phyloP scores from a whole-genome alignment of 2,329 filamentous ascomycete genomes.

The Alternaria sp. region DNA sequence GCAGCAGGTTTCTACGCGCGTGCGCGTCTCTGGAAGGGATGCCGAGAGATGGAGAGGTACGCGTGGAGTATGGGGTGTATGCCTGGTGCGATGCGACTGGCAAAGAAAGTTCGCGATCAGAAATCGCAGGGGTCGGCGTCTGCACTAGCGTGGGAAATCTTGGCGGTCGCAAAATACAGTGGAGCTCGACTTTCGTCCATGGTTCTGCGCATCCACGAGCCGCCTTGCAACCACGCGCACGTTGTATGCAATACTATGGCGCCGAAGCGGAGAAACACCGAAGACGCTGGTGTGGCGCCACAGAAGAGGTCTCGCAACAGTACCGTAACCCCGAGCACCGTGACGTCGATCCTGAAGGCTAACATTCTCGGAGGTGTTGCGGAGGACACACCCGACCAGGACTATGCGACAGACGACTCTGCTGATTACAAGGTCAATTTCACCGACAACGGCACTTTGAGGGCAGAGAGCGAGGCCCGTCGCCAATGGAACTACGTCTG shows the following conservation, averaged over 20 bases:
- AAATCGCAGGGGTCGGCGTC: conserved; percentile 24
- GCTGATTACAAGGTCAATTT: conserved; percentile 33
- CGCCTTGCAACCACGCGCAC: conserved; percentile 9
- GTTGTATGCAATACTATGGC: conserved; percentile 25
- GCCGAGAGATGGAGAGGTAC: background rate
- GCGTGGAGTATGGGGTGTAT: conserved; percentile 8
- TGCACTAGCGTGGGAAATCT: conserved; percentile 27
- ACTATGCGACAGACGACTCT: conserved; percentile 30
- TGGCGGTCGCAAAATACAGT: conserved; percentile 29
- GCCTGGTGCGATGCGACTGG: conserved; percentile 9
- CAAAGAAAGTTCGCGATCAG: conserved; percentile 23
- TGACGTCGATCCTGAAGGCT: conserved; percentile 8
- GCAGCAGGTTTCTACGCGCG: conserved; percentile 1
- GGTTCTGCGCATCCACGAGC: conserved; percentile 8
- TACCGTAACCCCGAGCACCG: conserved; percentile 10
- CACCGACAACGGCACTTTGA: conserved; percentile 35
- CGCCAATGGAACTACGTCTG: conserved; percentile 79
- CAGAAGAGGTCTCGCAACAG: conserved; percentile 39
- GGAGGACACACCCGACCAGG: conserved; percentile 19
- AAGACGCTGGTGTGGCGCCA: conserved; percentile 1
- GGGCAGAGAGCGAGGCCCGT: conserved; percentile 52
- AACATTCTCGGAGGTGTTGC: conserved; percentile 12
- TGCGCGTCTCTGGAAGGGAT: background rate
- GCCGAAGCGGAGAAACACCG: conserved; percentile 34
- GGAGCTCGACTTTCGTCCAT: conserved; percentile 9